Evolutionary conservation across 208 protist genomes (phyloP).

Genomic region (Perkinsela sp.): DNA sequence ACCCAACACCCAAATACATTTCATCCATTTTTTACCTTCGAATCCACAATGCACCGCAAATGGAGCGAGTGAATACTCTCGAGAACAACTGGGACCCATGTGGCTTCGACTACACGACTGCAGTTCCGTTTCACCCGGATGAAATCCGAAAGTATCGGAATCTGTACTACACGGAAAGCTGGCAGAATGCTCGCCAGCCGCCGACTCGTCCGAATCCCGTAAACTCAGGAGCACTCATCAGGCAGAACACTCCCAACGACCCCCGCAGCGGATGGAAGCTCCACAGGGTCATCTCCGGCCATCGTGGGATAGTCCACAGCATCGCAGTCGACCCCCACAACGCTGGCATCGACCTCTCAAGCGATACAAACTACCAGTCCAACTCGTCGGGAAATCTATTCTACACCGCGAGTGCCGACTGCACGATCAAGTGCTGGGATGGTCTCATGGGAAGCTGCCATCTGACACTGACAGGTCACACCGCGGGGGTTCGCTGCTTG

Average conservation of each 20-base stretch:
- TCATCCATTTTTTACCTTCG: too few species aligned
- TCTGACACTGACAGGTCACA: conserved; percentile 93
- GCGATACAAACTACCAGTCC: background rate
- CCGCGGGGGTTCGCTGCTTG: conserved; percentile 54
- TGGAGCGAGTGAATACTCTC: too few species aligned
- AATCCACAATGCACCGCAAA: too few species aligned
- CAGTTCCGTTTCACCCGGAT: background rate
- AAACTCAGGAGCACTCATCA: background rate
- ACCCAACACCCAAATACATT: too few species aligned
- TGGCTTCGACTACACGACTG: background rate
- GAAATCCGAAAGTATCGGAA: background rate
- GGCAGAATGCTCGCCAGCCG: background rate
- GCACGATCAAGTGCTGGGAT: conserved; percentile 96
- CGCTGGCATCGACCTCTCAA: conserved; percentile 11
- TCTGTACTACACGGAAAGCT: background rate
- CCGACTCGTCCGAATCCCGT: background rate
- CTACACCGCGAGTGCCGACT: conserved; percentile 83
- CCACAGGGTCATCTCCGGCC: conserved; percentile 52
- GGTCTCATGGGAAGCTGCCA: conserved; percentile 77
- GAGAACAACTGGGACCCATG: too few species aligned
- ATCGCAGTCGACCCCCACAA: conserved; percentile 89
- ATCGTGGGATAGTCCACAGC: conserved; percentile 81
- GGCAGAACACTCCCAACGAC: background rate
- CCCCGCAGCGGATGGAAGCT: conserved; percentile 61
- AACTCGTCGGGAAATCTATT: conserved; percentile 58